A percentile compares a stretch with the other conserved stretches of the same genome.
Evolutionary conservation across 1,284 basidiomycete species (phyloP).

Genomic region (Neonothopanus nambi): DNA sequence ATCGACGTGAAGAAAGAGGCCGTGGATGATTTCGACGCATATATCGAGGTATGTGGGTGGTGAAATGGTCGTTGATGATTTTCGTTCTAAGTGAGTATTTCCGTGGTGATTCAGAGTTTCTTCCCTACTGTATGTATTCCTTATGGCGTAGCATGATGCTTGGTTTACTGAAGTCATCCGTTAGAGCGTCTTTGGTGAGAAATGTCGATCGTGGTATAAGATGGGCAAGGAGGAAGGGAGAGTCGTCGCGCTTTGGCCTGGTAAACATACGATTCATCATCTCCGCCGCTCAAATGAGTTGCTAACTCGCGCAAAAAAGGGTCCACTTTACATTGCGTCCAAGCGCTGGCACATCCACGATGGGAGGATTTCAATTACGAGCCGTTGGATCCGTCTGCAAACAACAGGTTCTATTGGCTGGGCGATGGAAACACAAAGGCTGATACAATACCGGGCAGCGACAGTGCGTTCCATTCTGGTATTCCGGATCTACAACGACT

Average conservation of each 20-base stretch:
- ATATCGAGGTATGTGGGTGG: constrained; percentile 53
- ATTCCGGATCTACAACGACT: not conserved
- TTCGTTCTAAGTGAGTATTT: not conserved
- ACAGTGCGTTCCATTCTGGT: constrained; percentile 40
- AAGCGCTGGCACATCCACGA: constrained; percentile 50
- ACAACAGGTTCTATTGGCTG: constrained; percentile 58
- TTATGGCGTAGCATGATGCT: not conserved
- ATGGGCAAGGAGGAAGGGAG: constrained; percentile 57
- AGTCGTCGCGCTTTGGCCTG: constrained; percentile 60
- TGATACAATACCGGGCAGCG: constrained; percentile 42
- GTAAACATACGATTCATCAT: constrained; percentile 27
- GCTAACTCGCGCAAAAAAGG: constrained; percentile 31
- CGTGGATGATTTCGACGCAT: constrained; percentile 60
- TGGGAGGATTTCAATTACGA: constrained; percentile 70
- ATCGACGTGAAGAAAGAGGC: constrained; percentile 59
- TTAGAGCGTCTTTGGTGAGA: constrained; percentile 58
- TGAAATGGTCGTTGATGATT: constrained; percentile 12
- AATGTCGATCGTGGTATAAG: constrained; percentile 71
- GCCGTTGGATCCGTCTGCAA: constrained; percentile 35
- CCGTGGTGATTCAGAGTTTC: constrained; percentile 37
- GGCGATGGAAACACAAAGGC: constrained; percentile 54
- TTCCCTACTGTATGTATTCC: constrained; percentile 43
- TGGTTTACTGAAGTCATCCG: constrained; percentile 1
- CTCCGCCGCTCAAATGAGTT: too few relatives aligned
- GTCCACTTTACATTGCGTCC: constrained; percentile 53